Evolutionary conservation across 805 yeast species (phyloP).

Genomic region (Kodamaea nitidulidarum): DNA sequence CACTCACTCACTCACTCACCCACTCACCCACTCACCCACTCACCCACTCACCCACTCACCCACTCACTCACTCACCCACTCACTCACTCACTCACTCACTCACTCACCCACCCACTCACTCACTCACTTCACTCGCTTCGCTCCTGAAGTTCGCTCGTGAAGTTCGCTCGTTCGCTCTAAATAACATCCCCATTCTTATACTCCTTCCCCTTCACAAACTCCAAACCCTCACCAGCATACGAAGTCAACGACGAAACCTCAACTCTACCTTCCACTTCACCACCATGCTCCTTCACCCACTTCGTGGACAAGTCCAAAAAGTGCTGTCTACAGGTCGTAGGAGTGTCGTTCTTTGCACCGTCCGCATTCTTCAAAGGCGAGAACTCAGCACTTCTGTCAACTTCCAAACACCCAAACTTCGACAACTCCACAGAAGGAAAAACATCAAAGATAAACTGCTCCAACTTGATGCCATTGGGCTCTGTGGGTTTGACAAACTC

Average conservation of each 20-base stretch:
- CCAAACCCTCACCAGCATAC: slow-evolving; percentile 72
- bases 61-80: no score
- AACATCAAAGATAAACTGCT: slow-evolving; percentile 95
- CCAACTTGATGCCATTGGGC: slow-evolving; percentile 91
- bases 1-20: no score
- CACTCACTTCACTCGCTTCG: no score
- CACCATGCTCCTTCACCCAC: slow-evolving; percentile 78
- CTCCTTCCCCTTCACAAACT: slow-evolving; percentile 46
- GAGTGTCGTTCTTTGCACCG: slow-evolving; percentile 78
- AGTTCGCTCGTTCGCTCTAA: no score
- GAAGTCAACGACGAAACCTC: slow-evolving; percentile 78
- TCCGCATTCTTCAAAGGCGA: slow-evolving; percentile 91
- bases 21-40: no score
- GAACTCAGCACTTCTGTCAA: slow-evolving; percentile 78
- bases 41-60: no score
- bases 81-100: no score
- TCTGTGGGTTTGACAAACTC: slow-evolving; percentile 54
- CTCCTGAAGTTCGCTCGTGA: no score
- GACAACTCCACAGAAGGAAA: slow-evolving; percentile 70
- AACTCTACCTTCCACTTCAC: slow-evolving; percentile 48
- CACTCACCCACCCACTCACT: no score
- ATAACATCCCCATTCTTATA: slow-evolving; percentile 32
- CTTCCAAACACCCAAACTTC: slow-evolving; percentile 89
- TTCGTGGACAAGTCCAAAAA: slow-evolving; percentile 62
- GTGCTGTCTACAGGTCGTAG: slow-evolving; percentile 71